phyloP scores from a whole-genome alignment of 441 rosid genomes.

The Capsella rubella region DNA sequence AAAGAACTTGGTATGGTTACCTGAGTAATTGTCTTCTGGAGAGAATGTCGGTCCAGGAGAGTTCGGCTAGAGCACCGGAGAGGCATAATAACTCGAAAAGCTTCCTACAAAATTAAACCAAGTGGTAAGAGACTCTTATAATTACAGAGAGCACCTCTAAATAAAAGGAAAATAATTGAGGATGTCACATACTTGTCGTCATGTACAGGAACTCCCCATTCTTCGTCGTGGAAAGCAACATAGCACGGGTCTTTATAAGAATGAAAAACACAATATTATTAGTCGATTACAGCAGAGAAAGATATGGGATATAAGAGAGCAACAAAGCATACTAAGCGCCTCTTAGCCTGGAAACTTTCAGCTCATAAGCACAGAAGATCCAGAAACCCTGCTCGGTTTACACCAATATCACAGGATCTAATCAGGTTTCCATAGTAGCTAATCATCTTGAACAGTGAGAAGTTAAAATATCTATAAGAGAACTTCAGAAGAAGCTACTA shows the following conservation, averaged over 20 bases:
- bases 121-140: conserved; percentile 33
- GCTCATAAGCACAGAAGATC: neutral
- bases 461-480: neutral
- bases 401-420: neutral
- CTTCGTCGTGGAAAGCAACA: conserved; percentile 91
- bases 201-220: conserved; percentile 94
- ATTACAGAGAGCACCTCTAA: conserved; percentile 5
- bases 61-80: conserved; percentile 87
- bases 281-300: conserved; percentile 6
- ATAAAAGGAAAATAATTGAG: conserved; percentile 17
- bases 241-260: conserved; percentile 62
- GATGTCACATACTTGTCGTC: conserved; percentile 79
- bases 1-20: conserved; percentile 46
- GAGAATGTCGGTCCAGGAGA: conserved; percentile 90
- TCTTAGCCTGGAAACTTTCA: neutral
- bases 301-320: conserved; percentile 2
- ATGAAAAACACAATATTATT: neutral
- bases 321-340: neutral
- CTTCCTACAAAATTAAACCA: conserved; percentile 58
- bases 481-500: conserved; percentile 2
- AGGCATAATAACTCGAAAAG: conserved; percentile 92
- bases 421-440: neutral
- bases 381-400: neutral
- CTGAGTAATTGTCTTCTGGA: conserved; percentile 81
- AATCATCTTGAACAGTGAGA: conserved; percentile 2